These are phyloP conservation scores for Kondoa subrosea DNA, from an alignment of 768 basidiomycete genomes.

Conservation along the genomic window DNA sequence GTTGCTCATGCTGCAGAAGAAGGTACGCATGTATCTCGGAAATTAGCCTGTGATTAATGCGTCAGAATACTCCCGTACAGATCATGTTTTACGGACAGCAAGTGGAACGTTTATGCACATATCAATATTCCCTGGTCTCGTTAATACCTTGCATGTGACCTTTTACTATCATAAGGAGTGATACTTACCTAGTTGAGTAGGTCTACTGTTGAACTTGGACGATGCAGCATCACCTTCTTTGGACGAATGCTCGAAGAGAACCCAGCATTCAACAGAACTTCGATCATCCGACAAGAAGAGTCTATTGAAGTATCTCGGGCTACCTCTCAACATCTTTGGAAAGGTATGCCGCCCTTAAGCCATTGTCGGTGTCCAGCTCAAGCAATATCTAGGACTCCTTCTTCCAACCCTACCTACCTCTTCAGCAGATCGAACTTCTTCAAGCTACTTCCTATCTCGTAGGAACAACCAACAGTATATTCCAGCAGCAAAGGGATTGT, in stretches of 20 bases:
- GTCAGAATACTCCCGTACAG: conserved; percentile 34
- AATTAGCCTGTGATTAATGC: neutral
- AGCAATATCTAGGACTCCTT: conserved; percentile 58
- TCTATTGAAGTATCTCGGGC: conserved; percentile 74
- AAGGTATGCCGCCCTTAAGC: conserved; percentile 40
- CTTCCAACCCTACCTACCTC: conserved; percentile 91
- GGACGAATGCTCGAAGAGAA: conserved; percentile 43
- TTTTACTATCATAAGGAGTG: neutral
- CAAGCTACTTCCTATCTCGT: conserved; percentile 63
- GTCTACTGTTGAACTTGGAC: conserved; percentile 68
- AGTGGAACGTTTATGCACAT: conserved; percentile 87
- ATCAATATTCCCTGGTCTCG: conserved; percentile 91
- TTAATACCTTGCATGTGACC: conserved; percentile 57
- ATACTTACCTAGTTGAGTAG: conserved; percentile 34
- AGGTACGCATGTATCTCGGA: conserved; percentile 40
- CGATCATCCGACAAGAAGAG: conserved; percentile 77
- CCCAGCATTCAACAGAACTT: conserved; percentile 58
- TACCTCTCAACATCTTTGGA: conserved; percentile 88
- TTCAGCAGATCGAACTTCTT: conserved; percentile 84
- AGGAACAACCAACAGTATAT: conserved; percentile 80
- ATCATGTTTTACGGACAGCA: conserved; percentile 85
- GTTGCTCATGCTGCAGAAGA: conserved; percentile 78
- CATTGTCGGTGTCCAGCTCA: neutral
- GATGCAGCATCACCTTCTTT: conserved; percentile 82
- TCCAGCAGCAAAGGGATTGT: conserved; percentile 73